Base-by-base conservation (phyloP, 768 basidiomycete species). In the Boletus fagicola region DNA sequence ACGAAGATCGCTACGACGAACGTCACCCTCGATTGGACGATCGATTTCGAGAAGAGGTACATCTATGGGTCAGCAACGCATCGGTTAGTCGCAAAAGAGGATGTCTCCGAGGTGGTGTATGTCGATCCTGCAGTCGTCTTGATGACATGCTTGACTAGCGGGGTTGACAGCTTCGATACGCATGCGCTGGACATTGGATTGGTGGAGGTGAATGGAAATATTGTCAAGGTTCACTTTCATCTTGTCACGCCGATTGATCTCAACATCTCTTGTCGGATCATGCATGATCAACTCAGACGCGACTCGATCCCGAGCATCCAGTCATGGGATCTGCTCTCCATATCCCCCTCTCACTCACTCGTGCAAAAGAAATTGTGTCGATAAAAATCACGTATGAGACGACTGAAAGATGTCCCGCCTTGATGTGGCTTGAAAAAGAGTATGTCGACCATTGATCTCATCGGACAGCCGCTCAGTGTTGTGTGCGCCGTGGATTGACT, bases 391-490 rank as follows among this genome's bases (percentile, higher is more conserved):
- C 72, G 30, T 96, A 96, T 70, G 73, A 77, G 51, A 96, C 94
- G 2, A 93, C 90, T 4, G 74, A 83, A 55, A 76, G 80, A 10
- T 85, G 84, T 67, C 86, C 85, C 1, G 92, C 94, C 0, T 73
- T 98, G 15, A 91, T 94, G 57, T 98, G 93, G 93, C 79, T 96
- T 11, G 85, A 83, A 22, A 88, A 92, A 68, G 85, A 87, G 86
- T 91, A 69, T 28, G 56, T 43, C 16, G n/a, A 49, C 39, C 24
- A 2, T 48, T 30, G 8, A 24, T 28, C n/a, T 40, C 35, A 10
- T 57, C 40, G 24, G 24, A 3, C 38, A 35, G 45, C 55, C 15
- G 1, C 30, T 39, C 33, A 50, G 3, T 39, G 22, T 48, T 24
- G 30, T 52, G 9, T 24, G 15, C 22, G 2, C 11, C 18, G 11